Evolutionary conservation across 2,329 filamentous ascomycete genomes (phyloP), one percentile per base, ranked within the genome.

Genomic region (Fusarium secorum): DNA sequence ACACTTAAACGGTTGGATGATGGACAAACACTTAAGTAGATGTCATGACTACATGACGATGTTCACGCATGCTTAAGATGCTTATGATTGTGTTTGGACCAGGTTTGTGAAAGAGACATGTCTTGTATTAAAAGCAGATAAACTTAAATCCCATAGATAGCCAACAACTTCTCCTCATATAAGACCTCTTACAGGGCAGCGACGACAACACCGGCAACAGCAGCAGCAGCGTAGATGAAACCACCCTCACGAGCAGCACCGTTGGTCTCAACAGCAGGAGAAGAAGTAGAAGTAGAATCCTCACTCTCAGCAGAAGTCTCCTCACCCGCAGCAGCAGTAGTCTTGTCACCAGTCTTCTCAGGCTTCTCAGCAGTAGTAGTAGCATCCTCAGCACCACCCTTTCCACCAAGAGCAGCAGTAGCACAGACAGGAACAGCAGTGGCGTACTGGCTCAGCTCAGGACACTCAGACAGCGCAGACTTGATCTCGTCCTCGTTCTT

Each of bases 221-320:
- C 79, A 18, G 77, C 60, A n/a, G 75, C 79, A 8, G 77, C 78
- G 54, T 78, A 60, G 56, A 73, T 74, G 67, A 78, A 72, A 51
- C 71, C 78, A 11, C 76, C 72, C 66, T 77, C 71, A 30, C 75
- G 63, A 36, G 74, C 73, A 65, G 71, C 77, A 45, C 60, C 75
- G 59, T 64, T 68, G 51, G 69, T 71, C 28, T 36, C 26, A 26
- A 55, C 41, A 9, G 66, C 52, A n/a, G 56, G 45, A 46, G 24
- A 20, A 33, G 55, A 58, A 53, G 55, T 68, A 24, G 57, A 41
- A n/a, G 53, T 57, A 36, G 51, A 35, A 24, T 41, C 28, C n/a
- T 32, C 45, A 8, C 28, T 8, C 26, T 6, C 41, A 44, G 52
- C 42, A 38, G 44, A 60, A 52, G 56, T 39, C 36, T 54, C 17